phyloP scores from a whole-genome alignment of 2,329 filamentous ascomycete species.

The Colletotrichum sp. region DNA sequence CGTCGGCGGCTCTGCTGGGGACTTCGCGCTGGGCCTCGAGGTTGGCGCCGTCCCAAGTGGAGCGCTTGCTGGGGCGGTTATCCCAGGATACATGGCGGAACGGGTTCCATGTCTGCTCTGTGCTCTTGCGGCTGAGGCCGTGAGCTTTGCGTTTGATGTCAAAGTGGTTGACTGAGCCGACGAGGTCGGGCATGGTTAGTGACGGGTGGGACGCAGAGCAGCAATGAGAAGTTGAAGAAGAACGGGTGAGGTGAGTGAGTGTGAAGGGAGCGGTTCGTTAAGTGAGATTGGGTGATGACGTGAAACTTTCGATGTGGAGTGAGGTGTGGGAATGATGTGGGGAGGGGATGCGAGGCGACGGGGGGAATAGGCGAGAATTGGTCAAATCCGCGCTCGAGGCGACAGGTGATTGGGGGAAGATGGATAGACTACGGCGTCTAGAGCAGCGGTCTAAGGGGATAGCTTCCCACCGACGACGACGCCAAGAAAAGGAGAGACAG shows the following conservation, averaged over 20 bases:
- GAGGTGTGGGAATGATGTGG: conserved; percentile 4
- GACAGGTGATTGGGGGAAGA: not conserved
- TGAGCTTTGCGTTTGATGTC: conserved; percentile 50
- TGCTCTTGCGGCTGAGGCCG: conserved; percentile 42
- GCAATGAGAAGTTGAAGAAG: not conserved
- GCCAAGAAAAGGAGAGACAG: not conserved
- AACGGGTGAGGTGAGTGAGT: not conserved
- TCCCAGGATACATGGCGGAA: conserved; percentile 48
- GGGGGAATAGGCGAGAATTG: not conserved
- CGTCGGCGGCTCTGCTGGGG: conserved; percentile 20
- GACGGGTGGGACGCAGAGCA: not conserved
- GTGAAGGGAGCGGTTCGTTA: not conserved
- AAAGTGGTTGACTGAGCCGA: conserved; percentile 48
- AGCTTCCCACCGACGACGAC: not conserved
- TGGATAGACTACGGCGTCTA: not conserved
- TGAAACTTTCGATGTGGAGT: conserved; percentile 18
- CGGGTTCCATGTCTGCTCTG: conserved; percentile 45
- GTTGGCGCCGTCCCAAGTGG: conserved; percentile 39
- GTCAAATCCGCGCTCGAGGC: not conserved
- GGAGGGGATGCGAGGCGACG: not conserved
- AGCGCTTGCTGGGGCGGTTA: conserved; percentile 28
- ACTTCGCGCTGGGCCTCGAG: conserved; percentile 34
- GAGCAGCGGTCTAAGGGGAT: not conserved
- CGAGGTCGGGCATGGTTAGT: conserved; percentile 11
- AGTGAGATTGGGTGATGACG: conserved; percentile 18